A percentile compares a stretch with the other conserved stretches of the same genome.
Conservation (phyloP, 78 protist species). For the Dictyostelium capitatum region DNA sequence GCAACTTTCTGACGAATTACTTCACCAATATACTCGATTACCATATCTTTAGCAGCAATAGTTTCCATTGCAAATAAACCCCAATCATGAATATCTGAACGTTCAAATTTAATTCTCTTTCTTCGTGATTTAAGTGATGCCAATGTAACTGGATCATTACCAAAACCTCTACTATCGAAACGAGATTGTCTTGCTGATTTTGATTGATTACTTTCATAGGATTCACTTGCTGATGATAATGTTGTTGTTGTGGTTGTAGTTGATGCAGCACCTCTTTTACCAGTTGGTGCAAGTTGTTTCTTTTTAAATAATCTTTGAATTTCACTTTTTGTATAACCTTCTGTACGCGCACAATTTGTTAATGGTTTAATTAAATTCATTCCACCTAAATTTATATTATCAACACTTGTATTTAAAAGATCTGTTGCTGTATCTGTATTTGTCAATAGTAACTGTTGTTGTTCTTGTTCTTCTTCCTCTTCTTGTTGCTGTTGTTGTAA, state of each 20-base stretch:
- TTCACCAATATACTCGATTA: conserved; percentile 99
- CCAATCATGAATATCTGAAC: conserved; percentile 93
- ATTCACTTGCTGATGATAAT: background rate
- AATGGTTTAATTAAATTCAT: background rate
- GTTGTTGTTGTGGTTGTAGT: background rate
- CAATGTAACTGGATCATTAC: conserved; percentile 19
- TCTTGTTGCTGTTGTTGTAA: background rate
- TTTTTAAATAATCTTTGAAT: conserved; percentile 8
- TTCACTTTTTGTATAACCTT: conserved; percentile 6
- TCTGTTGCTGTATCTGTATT: background rate
- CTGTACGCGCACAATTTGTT: conserved; percentile 33
- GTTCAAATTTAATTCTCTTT: conserved; percentile 82
- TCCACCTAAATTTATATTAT: background rate
- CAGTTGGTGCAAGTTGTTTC: conserved; percentile 8
- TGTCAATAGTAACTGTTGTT: background rate
- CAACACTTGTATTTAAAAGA: background rate
- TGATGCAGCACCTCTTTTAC: conserved; percentile 16
- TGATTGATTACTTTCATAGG: background rate
- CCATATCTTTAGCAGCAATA: conserved; percentile 93
- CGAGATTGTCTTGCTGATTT: conserved; percentile 56
- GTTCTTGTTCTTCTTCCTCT: background rate
- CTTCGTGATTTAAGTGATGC: conserved; percentile 46
- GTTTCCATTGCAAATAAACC: conserved; percentile 91
- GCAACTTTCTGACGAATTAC: conserved; percentile 91
- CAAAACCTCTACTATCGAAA: conserved; percentile 45